Percentiles rank a stretch among this genome's conserved stretches.
Evolutionary conservation across 1,139 yeast genomes (phyloP).

Genomic region (Suhomyces guaymorum): DNA sequence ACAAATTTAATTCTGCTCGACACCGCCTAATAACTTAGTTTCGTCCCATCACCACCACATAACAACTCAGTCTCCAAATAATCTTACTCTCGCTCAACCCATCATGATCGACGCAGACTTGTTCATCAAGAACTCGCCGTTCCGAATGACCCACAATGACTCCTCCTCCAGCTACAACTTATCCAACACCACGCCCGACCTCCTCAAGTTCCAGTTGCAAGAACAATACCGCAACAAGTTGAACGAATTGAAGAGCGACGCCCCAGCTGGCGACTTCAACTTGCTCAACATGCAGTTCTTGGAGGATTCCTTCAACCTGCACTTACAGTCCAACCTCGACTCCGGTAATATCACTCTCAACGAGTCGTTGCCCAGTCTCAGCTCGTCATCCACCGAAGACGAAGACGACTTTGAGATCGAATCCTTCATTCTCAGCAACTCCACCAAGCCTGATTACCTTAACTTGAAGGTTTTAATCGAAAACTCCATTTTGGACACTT

Average conservation of each 20-base stretch:
- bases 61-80: background rate
- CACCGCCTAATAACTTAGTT: background rate
- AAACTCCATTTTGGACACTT: conserved; percentile 46
- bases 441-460: conserved; percentile 34
- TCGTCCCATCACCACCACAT: conserved; percentile 1
- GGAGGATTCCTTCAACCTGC: conserved; percentile 38
- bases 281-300: conserved; percentile 26
- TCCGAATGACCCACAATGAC: conserved; percentile 34
- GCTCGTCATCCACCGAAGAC: conserved; percentile 17
- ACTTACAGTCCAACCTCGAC: conserved; percentile 38
- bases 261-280: conserved; percentile 17
- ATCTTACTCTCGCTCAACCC: conserved; percentile 1
- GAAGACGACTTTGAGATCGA: conserved; percentile 22
- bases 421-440: conserved; percentile 18
- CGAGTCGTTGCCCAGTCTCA: conserved; percentile 19
- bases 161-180: conserved; percentile 28
- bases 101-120: conserved; percentile 38
- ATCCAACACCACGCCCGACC: conserved; percentile 43
- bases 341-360: conserved; percentile 28
- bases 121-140: conserved; percentile 41
- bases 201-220: conserved; percentile 47
- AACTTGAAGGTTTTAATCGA: conserved; percentile 47
- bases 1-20: conserved; percentile 1
- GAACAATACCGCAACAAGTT: conserved; percentile 39
- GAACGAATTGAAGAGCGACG: conserved; percentile 23